Evolutionary conservation across 2,329 filamentous ascomycete species (phyloP).

Genomic region (Eutypa lata): DNA sequence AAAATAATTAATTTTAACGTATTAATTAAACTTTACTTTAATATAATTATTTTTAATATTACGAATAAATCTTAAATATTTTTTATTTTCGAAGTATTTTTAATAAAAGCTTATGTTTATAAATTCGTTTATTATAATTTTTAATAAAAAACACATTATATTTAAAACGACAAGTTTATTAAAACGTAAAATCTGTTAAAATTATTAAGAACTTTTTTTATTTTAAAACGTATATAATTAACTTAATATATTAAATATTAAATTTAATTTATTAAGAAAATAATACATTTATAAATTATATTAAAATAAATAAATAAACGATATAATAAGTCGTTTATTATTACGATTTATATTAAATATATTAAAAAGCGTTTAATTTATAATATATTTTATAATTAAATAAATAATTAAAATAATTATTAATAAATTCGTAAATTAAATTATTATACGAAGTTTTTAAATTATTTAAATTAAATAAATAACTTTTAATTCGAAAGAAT

Average conservation of each 20-base stretch:
- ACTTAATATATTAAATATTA: neutral
- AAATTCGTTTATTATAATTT: neutral
- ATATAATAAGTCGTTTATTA: neutral
- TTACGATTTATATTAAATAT: neutral
- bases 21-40: neutral
- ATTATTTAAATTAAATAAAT: neutral
- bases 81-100: neutral
- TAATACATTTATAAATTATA: neutral
- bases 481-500: neutral
- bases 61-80: neutral
- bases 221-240: neutral
- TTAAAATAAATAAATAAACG: neutral
- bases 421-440: neutral
- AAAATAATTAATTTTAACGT: no score
- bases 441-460: neutral
- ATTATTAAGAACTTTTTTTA: neutral
- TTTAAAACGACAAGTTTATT: neutral
- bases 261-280: neutral
- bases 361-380: neutral
- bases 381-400: neutral
- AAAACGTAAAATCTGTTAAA: neutral
- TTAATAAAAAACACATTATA: neutral
- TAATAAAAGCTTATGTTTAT: neutral
- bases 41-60: neutral
- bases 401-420: neutral